These are phyloP conservation scores for Neoascochyta sp. DNA, from an alignment of 2,329 filamentous ascomycete genomes.

Conservation along the genomic window DNA sequence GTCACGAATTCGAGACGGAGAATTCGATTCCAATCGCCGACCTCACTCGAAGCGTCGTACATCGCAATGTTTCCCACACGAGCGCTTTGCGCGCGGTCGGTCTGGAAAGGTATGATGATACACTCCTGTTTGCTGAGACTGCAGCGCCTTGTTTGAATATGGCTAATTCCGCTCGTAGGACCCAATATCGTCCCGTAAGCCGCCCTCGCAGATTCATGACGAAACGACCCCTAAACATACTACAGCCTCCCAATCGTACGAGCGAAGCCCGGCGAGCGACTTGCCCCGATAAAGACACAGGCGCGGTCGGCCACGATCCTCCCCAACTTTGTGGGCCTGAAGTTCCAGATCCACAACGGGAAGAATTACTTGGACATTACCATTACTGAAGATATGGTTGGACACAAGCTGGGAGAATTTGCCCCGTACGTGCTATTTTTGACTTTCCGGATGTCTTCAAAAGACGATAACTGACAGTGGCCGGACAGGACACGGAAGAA, in stretches of 20 bases:
- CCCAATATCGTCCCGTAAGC: conserved; percentile 69
- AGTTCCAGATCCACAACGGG: conserved; percentile 89
- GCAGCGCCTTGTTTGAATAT: conserved; percentile 1
- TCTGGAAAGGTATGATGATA: conserved; percentile 74
- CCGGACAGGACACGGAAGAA: conserved; percentile 59
- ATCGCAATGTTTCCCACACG: conserved; percentile 65
- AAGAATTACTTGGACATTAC: conserved; percentile 78
- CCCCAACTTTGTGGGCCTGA: conserved; percentile 85
- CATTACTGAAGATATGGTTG: conserved; percentile 94
- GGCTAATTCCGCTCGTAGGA: conserved; percentile 43
- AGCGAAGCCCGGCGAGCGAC: conserved; percentile 58
- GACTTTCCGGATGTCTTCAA: background rate
- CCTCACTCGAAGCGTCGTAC: conserved; percentile 23
- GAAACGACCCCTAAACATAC: conserved; percentile 21
- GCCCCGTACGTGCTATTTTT: conserved; percentile 68
- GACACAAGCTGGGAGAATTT: conserved; percentile 91
- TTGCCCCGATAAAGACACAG: conserved; percentile 76
- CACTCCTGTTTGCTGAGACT: no score
- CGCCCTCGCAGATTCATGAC: conserved; percentile 2
- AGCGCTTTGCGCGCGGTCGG: conserved; percentile 63
- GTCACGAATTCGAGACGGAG: conserved; percentile 14
- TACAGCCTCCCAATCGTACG: conserved; percentile 60
- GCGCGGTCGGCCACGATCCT: conserved; percentile 85
- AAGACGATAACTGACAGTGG: conserved; percentile 3
- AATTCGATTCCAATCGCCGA: conserved; percentile 21